phyloP scores from a whole-genome alignment of 805 yeast species.

The Schizosaccharomyces octosporus region DNA sequence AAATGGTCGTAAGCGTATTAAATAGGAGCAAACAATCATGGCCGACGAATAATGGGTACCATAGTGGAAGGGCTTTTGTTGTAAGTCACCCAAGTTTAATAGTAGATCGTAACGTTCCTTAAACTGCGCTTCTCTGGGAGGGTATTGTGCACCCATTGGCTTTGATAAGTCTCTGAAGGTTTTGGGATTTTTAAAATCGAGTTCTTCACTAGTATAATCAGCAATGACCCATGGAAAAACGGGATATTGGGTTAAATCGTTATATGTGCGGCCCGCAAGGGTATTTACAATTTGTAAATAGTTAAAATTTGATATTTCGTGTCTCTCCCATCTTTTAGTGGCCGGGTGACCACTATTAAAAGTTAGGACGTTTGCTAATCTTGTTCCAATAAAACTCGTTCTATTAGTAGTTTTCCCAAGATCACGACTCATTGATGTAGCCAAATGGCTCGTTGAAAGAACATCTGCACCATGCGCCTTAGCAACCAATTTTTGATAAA shows the following conservation, averaged over 20 bases:
- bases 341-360: constrained; percentile 17
- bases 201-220: constrained; percentile 44
- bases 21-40: constrained; percentile 66
- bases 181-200: constrained; percentile 39
- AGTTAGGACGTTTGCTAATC: constrained; percentile 23
- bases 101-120: constrained; percentile 50
- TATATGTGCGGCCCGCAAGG: constrained; percentile 68
- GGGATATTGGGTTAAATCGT: constrained; percentile 75
- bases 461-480: neutral
- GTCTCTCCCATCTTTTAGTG: constrained; percentile 49
- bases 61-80: constrained; percentile 61
- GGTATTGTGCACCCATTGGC: constrained; percentile 78
- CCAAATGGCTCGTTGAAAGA: neutral
- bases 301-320: constrained; percentile 61
- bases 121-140: constrained; percentile 34
- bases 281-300: constrained; percentile 62
- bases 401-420: constrained; percentile 6
- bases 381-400: constrained; percentile 17
- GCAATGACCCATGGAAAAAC: constrained; percentile 81
- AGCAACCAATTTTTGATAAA: constrained; percentile 16
- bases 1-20: constrained; percentile 57
- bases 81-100: constrained; percentile 29
- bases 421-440: neutral
- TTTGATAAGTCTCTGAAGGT: constrained; percentile 53
- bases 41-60: constrained; percentile 89